Base-by-base conservation (phyloP, 2,329 filamentous ascomycete species). In the Fusarium neocosmosporiellum region DNA sequence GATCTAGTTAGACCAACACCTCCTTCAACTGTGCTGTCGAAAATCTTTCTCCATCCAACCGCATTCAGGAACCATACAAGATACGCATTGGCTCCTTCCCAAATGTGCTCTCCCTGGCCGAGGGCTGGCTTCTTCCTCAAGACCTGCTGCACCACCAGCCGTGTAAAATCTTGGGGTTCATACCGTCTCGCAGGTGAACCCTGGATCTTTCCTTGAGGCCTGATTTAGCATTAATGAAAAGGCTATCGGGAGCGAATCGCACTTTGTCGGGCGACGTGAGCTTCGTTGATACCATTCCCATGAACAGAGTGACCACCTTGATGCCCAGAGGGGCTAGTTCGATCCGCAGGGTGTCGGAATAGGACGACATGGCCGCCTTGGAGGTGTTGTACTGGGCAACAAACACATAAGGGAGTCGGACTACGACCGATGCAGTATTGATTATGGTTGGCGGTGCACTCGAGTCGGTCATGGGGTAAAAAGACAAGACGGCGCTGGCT, bases 291-390 rank as follows among this genome's bases (percentile, higher is more conserved):
- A 69, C 67, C 5, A 66, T 33, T 16, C 67, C 67, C 67, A 69
- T 69, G 7, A 55, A 69, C n/a, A 69, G 3, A 11, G 67, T 69
- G 11, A 66, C 63, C 2, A 69, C 67, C 16, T 66, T 69, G 33
- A 69, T 58, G 18, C 67, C 67, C 1, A 69, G 54, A 2, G 59
- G 63, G 3, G 53, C 48, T 5, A 69, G 37, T 27, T 69, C 67
- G 13, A 69, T 34, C 14, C 67, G 46, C 29, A 69, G 55, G 8
- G 67, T 69, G 29, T 69, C 67, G 16, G 67, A 69, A 33, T 66
- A 69, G 14, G 67, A 41, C 1, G 53, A 46, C 4, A 69, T 64
- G 2, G 64, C 67, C 7, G 67, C 67, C 20, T 69, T 69, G 31
- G 67, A 59, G 13, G 54, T 59, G 18, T 69, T 69, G 18, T 69